Base-by-base conservation (phyloP, 352 stramenopile genomes). In the Phytophthora pseudosyringae region DNA sequence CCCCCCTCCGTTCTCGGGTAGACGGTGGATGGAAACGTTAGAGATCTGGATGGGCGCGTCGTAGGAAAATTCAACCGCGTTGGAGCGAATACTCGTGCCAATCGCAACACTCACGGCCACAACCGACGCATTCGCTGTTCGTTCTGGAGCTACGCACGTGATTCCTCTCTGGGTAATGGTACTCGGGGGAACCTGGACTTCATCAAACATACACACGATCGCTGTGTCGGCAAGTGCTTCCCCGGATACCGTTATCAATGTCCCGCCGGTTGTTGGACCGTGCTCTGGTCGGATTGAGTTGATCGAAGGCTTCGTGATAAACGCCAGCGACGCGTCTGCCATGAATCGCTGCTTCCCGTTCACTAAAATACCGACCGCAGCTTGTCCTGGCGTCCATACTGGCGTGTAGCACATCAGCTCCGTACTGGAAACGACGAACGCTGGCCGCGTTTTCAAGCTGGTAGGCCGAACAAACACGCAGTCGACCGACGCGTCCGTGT, bases 401-500 rank as follows among this genome's bases (percentile, higher is more conserved):
- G 72, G 69, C 3, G 69, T 66, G 15, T 71, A 67, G 26, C 73
- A 81, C 18, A 21, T 67, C 5, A 80, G 2, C 4, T 74, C 48
- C 1, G 41, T 71, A 8, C n/a, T 57, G 6, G 57, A 63, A 33
- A 72, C 32, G 56, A 67, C n/a, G 18, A 69, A 71, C 8, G 71
- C 74, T 54, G 67, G 63, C 26, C 57, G 53, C 18, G 33, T 62
- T 9, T 76, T 3, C 15, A 15, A 67, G 25, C 57, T 28, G 2
- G 12, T 55, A 4, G 38, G 6, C 9, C 63, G 54, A 11, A 69
- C 33, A 64, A 86, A 88, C 1, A 81, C 11, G 15, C 78, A 88
- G 18, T 82, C 63, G n/a, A 78, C 50, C 0, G 51, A 55, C 0
- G 41, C 16, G 28, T 72, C 51, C 1, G 18, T 12, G 33, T 51